These are phyloP conservation scores for Camellia granthamiana DNA, from an alignment of 148 eudicot genomes.

Conservation along the genomic window DNA sequence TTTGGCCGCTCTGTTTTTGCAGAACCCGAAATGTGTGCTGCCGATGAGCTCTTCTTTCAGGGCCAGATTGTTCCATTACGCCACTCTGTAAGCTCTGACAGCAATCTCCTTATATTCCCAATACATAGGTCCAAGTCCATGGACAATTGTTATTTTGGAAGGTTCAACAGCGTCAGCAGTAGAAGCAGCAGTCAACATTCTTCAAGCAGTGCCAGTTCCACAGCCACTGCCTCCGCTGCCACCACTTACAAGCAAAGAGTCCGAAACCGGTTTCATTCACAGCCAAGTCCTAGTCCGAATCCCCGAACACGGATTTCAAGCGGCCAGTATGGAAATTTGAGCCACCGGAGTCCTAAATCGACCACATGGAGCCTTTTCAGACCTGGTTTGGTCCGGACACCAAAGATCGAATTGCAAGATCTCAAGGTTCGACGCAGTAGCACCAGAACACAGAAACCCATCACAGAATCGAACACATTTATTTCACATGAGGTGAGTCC, in stretches of 20 bases:
- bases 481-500: no score
- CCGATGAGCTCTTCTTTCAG: conserved; percentile 65
- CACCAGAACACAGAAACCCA: background rate
- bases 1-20: conserved; percentile 39
- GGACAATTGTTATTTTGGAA: conserved; percentile 31
- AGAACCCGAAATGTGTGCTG: conserved; percentile 63
- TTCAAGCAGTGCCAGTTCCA: conserved; percentile 30
- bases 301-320: conserved; percentile 37
- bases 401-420: conserved; percentile 57
- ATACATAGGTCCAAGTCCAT: conserved; percentile 30
- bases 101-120: conserved; percentile 14
- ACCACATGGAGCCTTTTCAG: conserved; percentile 57
- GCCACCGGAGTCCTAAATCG: conserved; percentile 32
- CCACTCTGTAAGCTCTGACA: conserved; percentile 60
- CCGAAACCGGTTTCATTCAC: conserved; percentile 54
- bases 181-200: conserved; percentile 61
- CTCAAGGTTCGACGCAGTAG: conserved; percentile 31
- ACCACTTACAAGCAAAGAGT: conserved; percentile 12
- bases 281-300: conserved; percentile 67
- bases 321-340: conserved; percentile 17
- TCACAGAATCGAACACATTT: no score
- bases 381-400: conserved; percentile 61
- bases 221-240: background rate
- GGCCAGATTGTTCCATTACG: conserved; percentile 70
- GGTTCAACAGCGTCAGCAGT: conserved; percentile 36